Base-by-base conservation (phyloP, 2,329 filamentous ascomycete species). In the Keithomyces neogunnii region DNA sequence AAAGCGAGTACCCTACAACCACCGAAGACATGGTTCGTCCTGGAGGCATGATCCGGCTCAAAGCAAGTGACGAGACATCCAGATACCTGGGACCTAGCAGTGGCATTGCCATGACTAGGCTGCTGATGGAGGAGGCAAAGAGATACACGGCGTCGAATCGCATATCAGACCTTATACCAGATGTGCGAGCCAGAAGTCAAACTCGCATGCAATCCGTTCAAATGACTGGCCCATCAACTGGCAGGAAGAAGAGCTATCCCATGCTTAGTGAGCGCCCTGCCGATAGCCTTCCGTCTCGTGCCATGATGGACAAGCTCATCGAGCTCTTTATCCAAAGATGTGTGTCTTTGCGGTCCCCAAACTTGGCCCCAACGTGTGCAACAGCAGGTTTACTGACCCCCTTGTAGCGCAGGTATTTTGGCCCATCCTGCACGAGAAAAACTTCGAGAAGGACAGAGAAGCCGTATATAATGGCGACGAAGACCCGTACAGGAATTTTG, bases 41-140 rank as follows among this genome's bases (percentile, higher is more conserved):
- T 0, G 89, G 89, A 28, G 91, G 90, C 30, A 80, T 92, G 58
- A 89, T 97, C 60, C 86, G 85, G 43, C 81, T 97, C 49, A 84
- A 86, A 61, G 88, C 92, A 60, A 84, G 85, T 51, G 89, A 95
- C 65, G 92, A 96, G 69, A 85, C 81, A 1, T 84, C 88, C 13
- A 88, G 92, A 56, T 97, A 93, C 65, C 75, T 99, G 3, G 93
- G 93, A 0, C 88, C 93, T 3, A 96, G 91, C 47, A 97, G 92
- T 66, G 93, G 92, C 53, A 96, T 96, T 61, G 89, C 90, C 63
- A 95, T 97, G 74, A 95, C 91, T 10, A 84, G 92, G 32, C 77
- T 97, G 59, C 85, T 99, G 9, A 96, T 99, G 87, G 91, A 96
- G 66, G 84, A 96, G 68, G 92, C 92, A 49, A 97, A 96, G 71